Percentiles rank a stretch among this genome's conserved stretches.
phyloP scores from a whole-genome alignment of 768 basidiomycete genomes.

The Gloeostereum incarnatum region DNA sequence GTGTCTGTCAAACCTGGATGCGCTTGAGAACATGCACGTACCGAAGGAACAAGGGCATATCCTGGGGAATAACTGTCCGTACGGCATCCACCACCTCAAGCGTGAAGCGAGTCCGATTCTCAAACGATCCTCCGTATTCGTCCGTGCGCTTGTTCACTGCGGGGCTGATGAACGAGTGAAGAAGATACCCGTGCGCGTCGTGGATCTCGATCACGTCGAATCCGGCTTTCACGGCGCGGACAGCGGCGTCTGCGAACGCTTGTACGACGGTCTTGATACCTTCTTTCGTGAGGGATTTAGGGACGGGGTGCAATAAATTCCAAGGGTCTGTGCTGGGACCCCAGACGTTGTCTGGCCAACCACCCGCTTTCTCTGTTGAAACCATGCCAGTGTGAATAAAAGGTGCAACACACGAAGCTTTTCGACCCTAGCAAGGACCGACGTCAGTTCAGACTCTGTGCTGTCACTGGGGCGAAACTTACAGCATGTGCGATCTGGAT shows the following conservation, averaged over 20 bases:
- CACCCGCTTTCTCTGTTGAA: slow-evolving; percentile 29
- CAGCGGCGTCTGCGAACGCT: slow-evolving; percentile 44
- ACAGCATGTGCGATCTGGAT: slow-evolving; percentile 41
- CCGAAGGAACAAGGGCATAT: slow-evolving; percentile 69
- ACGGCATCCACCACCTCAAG: slow-evolving; percentile 59
- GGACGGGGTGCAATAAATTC: slow-evolving; percentile 32
- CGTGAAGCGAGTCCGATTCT: slow-evolving; percentile 56
- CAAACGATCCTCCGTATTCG: slow-evolving; percentile 62
- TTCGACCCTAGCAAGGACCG: slow-evolving; percentile 75
- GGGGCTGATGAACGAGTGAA: slow-evolving; percentile 52
- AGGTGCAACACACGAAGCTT: slow-evolving; percentile 54
- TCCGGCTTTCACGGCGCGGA: slow-evolving; percentile 47
- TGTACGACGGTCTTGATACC: slow-evolving; percentile 48
- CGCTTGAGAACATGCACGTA: slow-evolving; percentile 13
- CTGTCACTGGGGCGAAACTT: slow-evolving; percentile 29
- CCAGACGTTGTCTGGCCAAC: slow-evolving; percentile 46
- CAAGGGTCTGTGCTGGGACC: slow-evolving; percentile 46
- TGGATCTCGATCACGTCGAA: slow-evolving; percentile 58
- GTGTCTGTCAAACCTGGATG: slow-evolving; percentile 4
- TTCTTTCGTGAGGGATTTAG: slow-evolving; percentile 45
- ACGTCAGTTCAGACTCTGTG: slow-evolving; percentile 12
- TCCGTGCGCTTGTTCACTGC: slow-evolving; percentile 54
- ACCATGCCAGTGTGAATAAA: slow-evolving; percentile 36
- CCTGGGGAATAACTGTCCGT: slow-evolving; percentile 45
- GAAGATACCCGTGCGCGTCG: slow-evolving; percentile 53